Conservation (phyloP, 2,329 filamentous ascomycete genomes). For the Fusarium illudens region DNA sequence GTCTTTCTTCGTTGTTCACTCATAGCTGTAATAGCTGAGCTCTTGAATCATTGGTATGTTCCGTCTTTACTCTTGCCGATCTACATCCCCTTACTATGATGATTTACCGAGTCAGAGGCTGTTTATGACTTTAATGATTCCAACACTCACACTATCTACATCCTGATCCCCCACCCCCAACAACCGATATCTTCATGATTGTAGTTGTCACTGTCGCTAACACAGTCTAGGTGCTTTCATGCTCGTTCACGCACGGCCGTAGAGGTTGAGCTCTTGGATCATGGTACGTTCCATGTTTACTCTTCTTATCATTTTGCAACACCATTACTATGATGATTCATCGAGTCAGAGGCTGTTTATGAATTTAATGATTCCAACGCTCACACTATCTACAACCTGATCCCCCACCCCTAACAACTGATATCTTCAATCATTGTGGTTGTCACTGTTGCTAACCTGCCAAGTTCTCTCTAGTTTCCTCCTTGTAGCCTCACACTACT, state of each 20-base stretch:
- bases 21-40: not conserved
- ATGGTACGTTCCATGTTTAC: no score
- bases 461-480: not conserved
- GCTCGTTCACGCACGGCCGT: no score
- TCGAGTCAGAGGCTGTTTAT: slow-evolving; percentile 59
- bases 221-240: no score
- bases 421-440: not conserved
- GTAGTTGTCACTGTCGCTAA: slow-evolving; percentile 3
- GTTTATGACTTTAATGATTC: slow-evolving; percentile 54
- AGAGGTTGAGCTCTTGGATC: no score
- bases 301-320: not conserved
- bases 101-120: slow-evolving; percentile 55
- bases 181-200: not conserved
- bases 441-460: slow-evolving; percentile 10
- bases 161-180: slow-evolving; percentile 14
- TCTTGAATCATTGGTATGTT: slow-evolving; percentile 35
- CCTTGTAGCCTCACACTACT: not conserved
- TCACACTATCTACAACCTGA: slow-evolving; percentile 42
- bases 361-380: slow-evolving; percentile 49
- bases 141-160: slow-evolving; percentile 44
- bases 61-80: not conserved
- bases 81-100: slow-evolving; percentile 42
- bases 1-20: not conserved
- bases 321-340: slow-evolving; percentile 48
- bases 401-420: not conserved